Evolutionary conservation across 1,284 basidiomycete genomes (phyloP).

Genomic region (Ganoderma meredithae): DNA sequence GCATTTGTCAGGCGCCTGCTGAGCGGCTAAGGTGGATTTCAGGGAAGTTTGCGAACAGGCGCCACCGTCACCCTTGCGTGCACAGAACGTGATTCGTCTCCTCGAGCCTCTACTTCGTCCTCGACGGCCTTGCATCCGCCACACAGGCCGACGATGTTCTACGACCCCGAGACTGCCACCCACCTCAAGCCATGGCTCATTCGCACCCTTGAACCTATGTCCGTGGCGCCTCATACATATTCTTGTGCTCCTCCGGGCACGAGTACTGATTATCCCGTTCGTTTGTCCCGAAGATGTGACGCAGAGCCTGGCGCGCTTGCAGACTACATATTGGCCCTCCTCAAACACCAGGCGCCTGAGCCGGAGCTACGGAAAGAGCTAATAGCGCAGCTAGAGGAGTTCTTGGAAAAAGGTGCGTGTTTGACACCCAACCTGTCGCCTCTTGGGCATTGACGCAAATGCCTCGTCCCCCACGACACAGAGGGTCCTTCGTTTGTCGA

Average conservation of each 20-base stretch:
- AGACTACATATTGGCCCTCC: slow-evolving; percentile 93
- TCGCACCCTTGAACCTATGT: slow-evolving; percentile 88
- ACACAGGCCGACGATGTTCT: slow-evolving; percentile 56
- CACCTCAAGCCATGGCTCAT: slow-evolving; percentile 86
- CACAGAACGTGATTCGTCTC: slow-evolving; percentile 26
- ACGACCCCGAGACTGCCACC: slow-evolving; percentile 65
- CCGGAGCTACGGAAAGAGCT: slow-evolving; percentile 86
- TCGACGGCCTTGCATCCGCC: slow-evolving; percentile 13
- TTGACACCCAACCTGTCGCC: slow-evolving; percentile 14
- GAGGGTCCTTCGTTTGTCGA: slow-evolving; percentile 84
- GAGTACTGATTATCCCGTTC: slow-evolving; percentile 15
- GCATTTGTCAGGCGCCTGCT: slow-evolving; percentile 22
- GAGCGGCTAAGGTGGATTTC: slow-evolving; percentile 5
- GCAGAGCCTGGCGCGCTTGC: slow-evolving; percentile 94
- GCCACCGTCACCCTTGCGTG: slow-evolving; percentile 12
- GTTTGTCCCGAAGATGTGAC: slow-evolving; percentile 75
- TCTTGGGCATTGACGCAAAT: slow-evolving; percentile 6
- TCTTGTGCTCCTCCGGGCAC: slow-evolving; percentile 15
- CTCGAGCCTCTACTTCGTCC: slow-evolving; percentile 15
- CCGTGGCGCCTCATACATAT: slow-evolving; percentile 38
- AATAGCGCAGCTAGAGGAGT: slow-evolving; percentile 84
- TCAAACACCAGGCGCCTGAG: slow-evolving; percentile 90
- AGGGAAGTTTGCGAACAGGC: slow-evolving; percentile 32
- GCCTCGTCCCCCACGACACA: slow-evolving; percentile 41
- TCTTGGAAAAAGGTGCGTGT: slow-evolving; percentile 84